Conservation (phyloP, 2,329 filamentous ascomycete species). For the Penicillium sp. region DNA sequence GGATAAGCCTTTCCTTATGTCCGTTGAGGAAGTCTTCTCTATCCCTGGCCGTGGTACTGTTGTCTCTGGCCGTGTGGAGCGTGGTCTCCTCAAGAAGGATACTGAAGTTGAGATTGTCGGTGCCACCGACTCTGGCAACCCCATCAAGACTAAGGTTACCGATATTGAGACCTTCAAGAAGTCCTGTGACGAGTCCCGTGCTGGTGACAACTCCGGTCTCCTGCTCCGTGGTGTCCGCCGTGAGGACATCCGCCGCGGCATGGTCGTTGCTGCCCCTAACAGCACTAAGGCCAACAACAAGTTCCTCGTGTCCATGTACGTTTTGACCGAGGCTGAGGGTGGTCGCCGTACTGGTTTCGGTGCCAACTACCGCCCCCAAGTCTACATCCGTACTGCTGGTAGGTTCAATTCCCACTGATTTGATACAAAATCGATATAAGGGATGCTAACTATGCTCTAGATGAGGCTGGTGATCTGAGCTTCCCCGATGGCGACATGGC, state of each 20-base stretch:
- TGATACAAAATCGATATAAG: not conserved
- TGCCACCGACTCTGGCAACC: slow-evolving; percentile 62
- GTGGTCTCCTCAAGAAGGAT: slow-evolving; percentile 90
- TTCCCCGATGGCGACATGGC: slow-evolving; percentile 79
- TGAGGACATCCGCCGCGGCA: slow-evolving; percentile 90
- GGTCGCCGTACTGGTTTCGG: slow-evolving; percentile 94
- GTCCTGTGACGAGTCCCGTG: slow-evolving; percentile 92
- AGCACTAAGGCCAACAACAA: slow-evolving; percentile 82
- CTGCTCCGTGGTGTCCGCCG: slow-evolving; percentile 93
- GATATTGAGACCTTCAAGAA: slow-evolving; percentile 99
- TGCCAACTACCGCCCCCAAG: slow-evolving; percentile 94
- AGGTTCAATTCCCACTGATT: not conserved
- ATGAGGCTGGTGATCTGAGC: slow-evolving; percentile 70
- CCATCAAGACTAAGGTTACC: slow-evolving; percentile 98
- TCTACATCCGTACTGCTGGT: slow-evolving; percentile 87
- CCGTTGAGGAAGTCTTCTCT: slow-evolving; percentile 89
- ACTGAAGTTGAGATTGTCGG: slow-evolving; percentile 92
- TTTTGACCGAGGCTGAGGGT: slow-evolving; percentile 96
- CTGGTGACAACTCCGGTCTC: slow-evolving; percentile 97
- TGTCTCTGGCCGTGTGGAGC: slow-evolving; percentile 94
- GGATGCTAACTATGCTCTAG: slow-evolving; percentile 43
- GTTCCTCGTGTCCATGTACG: slow-evolving; percentile 95
- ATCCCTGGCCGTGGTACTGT: slow-evolving; percentile 94
- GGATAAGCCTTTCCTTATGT: slow-evolving; percentile 99
- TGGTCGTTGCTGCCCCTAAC: slow-evolving; percentile 86